phyloP scores from a whole-genome alignment of 345 rosid genomes.

The Moricandia moricandioides region DNA sequence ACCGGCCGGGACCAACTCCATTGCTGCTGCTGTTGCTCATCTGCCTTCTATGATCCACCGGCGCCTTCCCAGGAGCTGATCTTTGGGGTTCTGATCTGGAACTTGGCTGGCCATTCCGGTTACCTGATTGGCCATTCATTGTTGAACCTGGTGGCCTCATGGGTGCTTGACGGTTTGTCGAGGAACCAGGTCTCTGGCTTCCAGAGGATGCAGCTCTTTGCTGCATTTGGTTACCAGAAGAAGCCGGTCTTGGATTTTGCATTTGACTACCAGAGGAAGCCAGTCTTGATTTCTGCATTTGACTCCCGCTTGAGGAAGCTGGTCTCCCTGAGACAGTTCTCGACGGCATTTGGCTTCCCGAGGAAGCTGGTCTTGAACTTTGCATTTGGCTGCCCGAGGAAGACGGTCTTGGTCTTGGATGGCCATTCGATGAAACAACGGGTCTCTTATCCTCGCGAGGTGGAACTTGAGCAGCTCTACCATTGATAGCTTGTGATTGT shows the following conservation, averaged over 20 bases:
- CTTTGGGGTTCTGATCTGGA: slow-evolving; percentile 43
- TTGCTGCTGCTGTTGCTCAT: slow-evolving; percentile 29
- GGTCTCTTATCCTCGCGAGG: slow-evolving; percentile 51
- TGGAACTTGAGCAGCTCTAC: slow-evolving; percentile 42
- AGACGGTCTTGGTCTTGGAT: slow-evolving; percentile 28
- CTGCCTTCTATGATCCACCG: slow-evolving; percentile 53
- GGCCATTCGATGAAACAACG: slow-evolving; percentile 38
- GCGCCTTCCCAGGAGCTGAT: slow-evolving; percentile 41
- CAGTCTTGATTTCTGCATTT: slow-evolving; percentile 13
- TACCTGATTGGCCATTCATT: slow-evolving; percentile 39
- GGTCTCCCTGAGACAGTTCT: slow-evolving; percentile 15
- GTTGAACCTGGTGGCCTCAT: slow-evolving; percentile 24
- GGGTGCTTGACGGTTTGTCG: slow-evolving; percentile 30
- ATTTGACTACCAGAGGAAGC: slow-evolving; percentile 19
- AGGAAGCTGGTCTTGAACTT: slow-evolving; percentile 6
- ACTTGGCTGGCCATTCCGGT: slow-evolving; percentile 40
- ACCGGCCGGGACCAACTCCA: slow-evolving; percentile 59
- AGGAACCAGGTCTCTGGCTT: slow-evolving; percentile 28
- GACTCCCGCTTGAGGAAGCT: slow-evolving; percentile 13
- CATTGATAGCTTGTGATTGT: slow-evolving; percentile 43
- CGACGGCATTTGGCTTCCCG: slow-evolving; percentile 39
- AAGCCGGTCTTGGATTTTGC: slow-evolving; percentile 14
- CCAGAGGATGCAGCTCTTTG: slow-evolving; percentile 16
- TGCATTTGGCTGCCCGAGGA: slow-evolving; percentile 40
- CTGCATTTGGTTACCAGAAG: slow-evolving; percentile 28